Evolutionary conservation across 805 yeast genomes (phyloP).

Genomic region (Candida gorgasii): DNA sequence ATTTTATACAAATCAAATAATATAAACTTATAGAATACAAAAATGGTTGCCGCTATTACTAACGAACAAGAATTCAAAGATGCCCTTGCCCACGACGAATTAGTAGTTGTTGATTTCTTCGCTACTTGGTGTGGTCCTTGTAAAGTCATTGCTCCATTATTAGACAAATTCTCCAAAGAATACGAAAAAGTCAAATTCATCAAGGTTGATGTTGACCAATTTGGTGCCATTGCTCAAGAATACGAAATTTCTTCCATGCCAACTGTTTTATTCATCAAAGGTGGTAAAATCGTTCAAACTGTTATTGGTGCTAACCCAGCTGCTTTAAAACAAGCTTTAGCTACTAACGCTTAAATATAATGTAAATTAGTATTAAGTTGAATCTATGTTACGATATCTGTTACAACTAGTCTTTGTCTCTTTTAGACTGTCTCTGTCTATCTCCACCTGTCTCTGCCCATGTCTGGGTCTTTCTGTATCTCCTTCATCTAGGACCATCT

Average conservation of each 20-base stretch:
- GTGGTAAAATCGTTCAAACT: conserved; percentile 74
- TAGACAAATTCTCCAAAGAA: conserved; percentile 75
- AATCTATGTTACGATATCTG: too few species aligned
- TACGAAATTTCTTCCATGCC: conserved; percentile 61
- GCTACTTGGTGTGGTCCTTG: conserved; percentile 99
- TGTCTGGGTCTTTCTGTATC: too few species aligned
- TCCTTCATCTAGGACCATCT: too few species aligned
- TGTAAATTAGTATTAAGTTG: neutral
- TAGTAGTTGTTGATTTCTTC: conserved; percentile 91
- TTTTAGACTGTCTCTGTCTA: neutral
- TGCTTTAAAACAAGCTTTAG: conserved; percentile 70
- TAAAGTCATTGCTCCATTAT: conserved; percentile 93
- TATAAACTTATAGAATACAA: conserved; percentile 4
- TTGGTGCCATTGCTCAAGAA: conserved; percentile 72
- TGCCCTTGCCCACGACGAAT: conserved; percentile 61
- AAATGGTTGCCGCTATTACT: conserved; percentile 39
- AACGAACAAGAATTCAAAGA: conserved; percentile 60
- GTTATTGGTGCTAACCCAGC: conserved; percentile 91
- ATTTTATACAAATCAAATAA: neutral
- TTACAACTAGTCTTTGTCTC: too few species aligned
- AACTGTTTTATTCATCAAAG: conserved; percentile 72
- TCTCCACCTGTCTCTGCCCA: neutral
- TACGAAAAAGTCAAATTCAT: conserved; percentile 71
- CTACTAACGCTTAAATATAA: conserved; percentile 45
- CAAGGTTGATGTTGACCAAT: conserved; percentile 91